Evolutionary conservation across 2,329 filamentous ascomycete species (phyloP).

Genomic region (Falciphora oryzae): DNA sequence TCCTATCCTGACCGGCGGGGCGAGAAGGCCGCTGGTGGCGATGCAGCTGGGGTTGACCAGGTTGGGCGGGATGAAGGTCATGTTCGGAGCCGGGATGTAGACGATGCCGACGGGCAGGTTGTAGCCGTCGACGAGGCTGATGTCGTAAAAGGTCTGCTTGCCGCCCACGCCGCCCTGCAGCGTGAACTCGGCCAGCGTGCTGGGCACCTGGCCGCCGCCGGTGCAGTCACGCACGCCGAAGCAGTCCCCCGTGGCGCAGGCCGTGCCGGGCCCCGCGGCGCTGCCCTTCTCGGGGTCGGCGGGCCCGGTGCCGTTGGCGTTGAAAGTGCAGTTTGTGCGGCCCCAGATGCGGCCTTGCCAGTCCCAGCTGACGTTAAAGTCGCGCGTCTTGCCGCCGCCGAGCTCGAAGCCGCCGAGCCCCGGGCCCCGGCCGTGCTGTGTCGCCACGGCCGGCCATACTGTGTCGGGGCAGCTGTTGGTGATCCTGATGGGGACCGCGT

Average conservation of each 20-base stretch:
- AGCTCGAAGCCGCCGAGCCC: slow-evolving; percentile 64
- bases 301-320: slow-evolving; percentile 52
- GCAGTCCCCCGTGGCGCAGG: slow-evolving; percentile 74
- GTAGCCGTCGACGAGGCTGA: slow-evolving; percentile 80
- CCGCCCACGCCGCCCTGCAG: slow-evolving; percentile 57
- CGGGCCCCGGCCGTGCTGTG: slow-evolving; percentile 65
- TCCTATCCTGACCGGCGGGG: slow-evolving; percentile 44
- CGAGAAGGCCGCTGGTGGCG: slow-evolving; percentile 58
- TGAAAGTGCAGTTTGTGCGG: slow-evolving; percentile 76
- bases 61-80: slow-evolving; percentile 65
- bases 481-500: slow-evolving; percentile 54
- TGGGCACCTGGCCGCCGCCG: slow-evolving; percentile 63
- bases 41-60: slow-evolving; percentile 73
- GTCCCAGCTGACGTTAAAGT: slow-evolving; percentile 61
- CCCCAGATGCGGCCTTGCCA: slow-evolving; percentile 84
- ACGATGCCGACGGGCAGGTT: slow-evolving; percentile 66
- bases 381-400: slow-evolving; percentile 47
- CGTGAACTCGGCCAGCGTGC: slow-evolving; percentile 76
- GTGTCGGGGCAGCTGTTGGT: slow-evolving; percentile 66
- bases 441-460: slow-evolving; percentile 72
- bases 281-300: slow-evolving; percentile 18
- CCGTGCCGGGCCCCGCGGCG: slow-evolving; percentile 39
- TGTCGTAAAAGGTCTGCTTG: slow-evolving; percentile 73
- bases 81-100: slow-evolving; percentile 55
- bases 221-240: slow-evolving; percentile 63